A percentile compares a stretch with the other conserved stretches of the same genome.
These are phyloP conservation scores for Coriolopsis trogii DNA, from an alignment of 1,284 basidiomycete genomes.

Conservation along the genomic window DNA sequence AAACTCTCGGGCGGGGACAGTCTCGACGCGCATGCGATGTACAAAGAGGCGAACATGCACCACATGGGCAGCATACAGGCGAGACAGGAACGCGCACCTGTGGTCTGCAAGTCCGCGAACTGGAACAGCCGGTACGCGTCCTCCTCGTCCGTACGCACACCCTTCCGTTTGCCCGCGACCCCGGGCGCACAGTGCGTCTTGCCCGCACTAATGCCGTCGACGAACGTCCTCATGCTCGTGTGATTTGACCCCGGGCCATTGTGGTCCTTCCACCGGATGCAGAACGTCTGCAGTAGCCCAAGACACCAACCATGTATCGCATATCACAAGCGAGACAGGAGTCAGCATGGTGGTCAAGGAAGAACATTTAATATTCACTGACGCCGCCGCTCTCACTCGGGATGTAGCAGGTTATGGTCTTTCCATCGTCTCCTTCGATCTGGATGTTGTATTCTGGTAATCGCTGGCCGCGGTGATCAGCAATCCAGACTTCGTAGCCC, in stretches of 20 bases:
- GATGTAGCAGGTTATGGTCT: conserved; percentile 14
- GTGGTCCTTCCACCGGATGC: conserved; percentile 16
- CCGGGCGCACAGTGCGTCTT: conserved; percentile 3
- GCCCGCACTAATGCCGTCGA: conserved; percentile 10
- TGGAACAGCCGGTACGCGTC: conserved; percentile 9
- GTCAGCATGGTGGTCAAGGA: background rate
- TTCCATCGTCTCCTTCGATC: conserved; percentile 8
- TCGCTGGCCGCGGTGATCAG: conserved; percentile 1
- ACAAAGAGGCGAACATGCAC: no score
- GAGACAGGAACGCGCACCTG: background rate
- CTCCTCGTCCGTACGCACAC: conserved; percentile 2
- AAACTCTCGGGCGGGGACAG: no score
- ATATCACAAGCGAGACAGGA: background rate
- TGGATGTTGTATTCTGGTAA: conserved; percentile 16
- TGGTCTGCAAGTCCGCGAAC: conserved; percentile 10
- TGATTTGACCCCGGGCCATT: conserved; percentile 3
- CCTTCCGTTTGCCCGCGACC: background rate
- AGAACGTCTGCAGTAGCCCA: conserved; percentile 2
- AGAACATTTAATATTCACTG: background rate
- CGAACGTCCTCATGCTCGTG: conserved; percentile 1
- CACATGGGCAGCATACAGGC: background rate
- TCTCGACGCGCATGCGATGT: no score
- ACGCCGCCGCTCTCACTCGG: conserved; percentile 22
- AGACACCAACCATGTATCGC: background rate
- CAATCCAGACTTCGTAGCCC: conserved; percentile 13